A percentile compares a stretch with the other conserved stretches of the same genome.
These are phyloP conservation scores for Bipolaris oryzae DNA, from an alignment of 2,329 filamentous ascomycete genomes.

Conservation along the genomic window DNA sequence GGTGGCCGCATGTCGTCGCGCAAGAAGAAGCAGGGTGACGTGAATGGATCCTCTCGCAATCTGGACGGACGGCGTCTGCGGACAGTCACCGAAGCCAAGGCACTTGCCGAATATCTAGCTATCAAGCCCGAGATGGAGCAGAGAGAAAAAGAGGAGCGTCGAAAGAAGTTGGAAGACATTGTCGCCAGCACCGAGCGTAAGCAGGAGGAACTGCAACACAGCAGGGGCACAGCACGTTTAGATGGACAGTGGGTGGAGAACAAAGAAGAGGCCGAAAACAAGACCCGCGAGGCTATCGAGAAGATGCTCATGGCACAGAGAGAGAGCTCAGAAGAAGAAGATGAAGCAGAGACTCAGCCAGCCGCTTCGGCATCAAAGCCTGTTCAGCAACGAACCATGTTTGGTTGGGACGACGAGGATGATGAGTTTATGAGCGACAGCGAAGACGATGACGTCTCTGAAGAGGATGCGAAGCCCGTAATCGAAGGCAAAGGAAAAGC, in stretches of 20 bases:
- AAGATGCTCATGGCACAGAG: conserved; percentile 53
- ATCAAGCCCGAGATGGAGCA: conserved; percentile 98
- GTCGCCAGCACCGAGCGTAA: conserved; percentile 82
- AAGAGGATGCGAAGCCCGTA: conserved; percentile 37
- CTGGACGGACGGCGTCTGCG: conserved; percentile 87
- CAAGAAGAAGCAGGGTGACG: conserved; percentile 83
- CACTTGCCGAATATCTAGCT: conserved; percentile 89
- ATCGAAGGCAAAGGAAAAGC: conserved; percentile 53
- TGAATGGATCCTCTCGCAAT: conserved; percentile 90
- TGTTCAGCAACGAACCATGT: conserved; percentile 61
- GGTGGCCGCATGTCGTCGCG: conserved; percentile 98
- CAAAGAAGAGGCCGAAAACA: conserved; percentile 87
- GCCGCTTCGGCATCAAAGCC: conserved; percentile 34
- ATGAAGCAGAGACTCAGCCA: conserved; percentile 37
- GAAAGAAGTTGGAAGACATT: conserved; percentile 85
- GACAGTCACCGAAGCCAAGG: conserved; percentile 94
- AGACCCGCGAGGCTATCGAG: conserved; percentile 76
- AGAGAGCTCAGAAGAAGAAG: conserved; percentile 49
- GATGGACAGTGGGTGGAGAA: conserved; percentile 95
- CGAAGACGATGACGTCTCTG: conserved; percentile 52
- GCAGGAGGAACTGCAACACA: conserved; percentile 81
- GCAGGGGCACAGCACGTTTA: conserved; percentile 67
- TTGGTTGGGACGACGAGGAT: conserved; percentile 80
- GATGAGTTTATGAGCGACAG: conserved; percentile 53
- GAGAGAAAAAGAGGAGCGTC: conserved; percentile 85